Base-by-base conservation (phyloP, 805 yeast genomes). In the Kazachstania kunashirensis region DNA sequence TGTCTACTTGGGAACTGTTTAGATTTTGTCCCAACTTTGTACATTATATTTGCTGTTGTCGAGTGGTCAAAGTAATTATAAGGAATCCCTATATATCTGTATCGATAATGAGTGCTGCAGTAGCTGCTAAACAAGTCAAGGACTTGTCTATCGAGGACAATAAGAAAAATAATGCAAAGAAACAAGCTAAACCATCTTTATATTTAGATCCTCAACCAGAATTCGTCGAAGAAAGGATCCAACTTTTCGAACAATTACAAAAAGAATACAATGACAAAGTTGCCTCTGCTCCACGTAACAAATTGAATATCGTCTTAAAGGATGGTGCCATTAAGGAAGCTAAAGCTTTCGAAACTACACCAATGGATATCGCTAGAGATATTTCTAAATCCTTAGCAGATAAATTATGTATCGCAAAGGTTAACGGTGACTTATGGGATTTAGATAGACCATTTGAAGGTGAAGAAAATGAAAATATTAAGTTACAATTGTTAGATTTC, bases 351-450 rank as follows among this genome's bases (percentile, higher is more conserved):
- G 96, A 88, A 61, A 86, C 97, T 34, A 67, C 86, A 19, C 98
- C 98, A 31, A 62, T 84, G 62, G 80, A 77, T 36, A 82, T 89
- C 46, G 96, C 97, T 35, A 71, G 69, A 50, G 77, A 62, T 39
- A 86, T 89, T 51, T 85, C 94, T 47, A 83, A 84, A 63, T 79
- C 95, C 8, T 81, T 89, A 57, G 69, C 78, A 33, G 97, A 92
- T 47, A 80, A 85, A 65, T 83, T 84, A 51, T 85, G 92, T 47
- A 86, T 92, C 49, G 73, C 97, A 41, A 86, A 85, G 62, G 94
- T 89, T 38, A 73, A 92, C 57, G 95, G 94, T 40, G 69, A 73
- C 52, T 69, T 89, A 50, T 92, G 98, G 97, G 98, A 92, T 66
- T 70, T 92, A 53, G 88, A 80, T 46, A 81, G 98, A 66, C 96